Conservation (phyloP, 441 rosid genomes). For the Theobroma grandiflorum region DNA sequence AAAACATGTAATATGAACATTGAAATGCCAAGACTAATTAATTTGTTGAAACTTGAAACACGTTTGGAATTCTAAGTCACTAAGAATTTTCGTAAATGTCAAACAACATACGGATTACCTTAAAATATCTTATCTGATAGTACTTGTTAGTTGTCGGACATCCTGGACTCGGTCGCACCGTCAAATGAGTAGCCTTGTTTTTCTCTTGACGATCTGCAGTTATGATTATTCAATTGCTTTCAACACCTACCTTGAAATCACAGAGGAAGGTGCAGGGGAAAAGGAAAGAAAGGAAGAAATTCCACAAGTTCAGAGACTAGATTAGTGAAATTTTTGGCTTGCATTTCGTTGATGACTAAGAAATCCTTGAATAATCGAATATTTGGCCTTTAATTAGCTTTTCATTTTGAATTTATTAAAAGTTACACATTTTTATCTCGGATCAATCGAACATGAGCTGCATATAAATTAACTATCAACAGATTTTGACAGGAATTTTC, state of each 20-base stretch:
- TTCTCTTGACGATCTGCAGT: not conserved
- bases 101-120: not conserved
- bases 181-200: not conserved
- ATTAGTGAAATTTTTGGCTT: not conserved
- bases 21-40: not conserved
- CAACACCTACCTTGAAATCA: not conserved
- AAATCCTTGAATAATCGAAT: not conserved
- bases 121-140: not conserved
- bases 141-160: not conserved
- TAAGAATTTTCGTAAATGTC: not conserved
- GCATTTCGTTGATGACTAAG: not conserved
- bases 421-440: too few relatives aligned
- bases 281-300: not conserved
- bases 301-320: not conserved
- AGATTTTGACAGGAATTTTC: too few relatives aligned
- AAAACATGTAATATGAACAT: not conserved
- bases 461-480: too few relatives aligned
- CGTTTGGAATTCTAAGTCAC: not conserved
- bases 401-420: too few relatives aligned
- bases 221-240: not conserved
- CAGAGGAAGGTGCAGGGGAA: not conserved
- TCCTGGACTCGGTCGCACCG: not conserved
- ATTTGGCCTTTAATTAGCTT: too few relatives aligned
- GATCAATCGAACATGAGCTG: too few relatives aligned
- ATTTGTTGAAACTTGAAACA: not conserved